Evolutionary conservation across 1,284 basidiomycete genomes (phyloP).

Genomic region (Peniophora sp.): DNA sequence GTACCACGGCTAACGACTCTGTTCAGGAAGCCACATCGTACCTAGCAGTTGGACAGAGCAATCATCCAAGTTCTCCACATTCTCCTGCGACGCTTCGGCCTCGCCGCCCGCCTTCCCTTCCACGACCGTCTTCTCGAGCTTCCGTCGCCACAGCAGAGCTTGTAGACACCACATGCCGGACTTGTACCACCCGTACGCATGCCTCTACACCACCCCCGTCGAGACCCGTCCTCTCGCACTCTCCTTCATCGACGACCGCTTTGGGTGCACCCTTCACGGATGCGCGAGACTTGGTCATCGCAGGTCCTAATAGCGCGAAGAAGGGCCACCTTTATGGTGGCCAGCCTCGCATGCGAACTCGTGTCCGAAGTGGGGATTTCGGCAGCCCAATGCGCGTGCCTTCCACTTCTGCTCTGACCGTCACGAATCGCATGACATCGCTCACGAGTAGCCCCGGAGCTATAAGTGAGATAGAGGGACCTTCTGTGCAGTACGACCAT

Average conservation of each 20-base stretch:
- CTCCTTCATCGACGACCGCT: neutral
- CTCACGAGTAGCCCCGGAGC: neutral
- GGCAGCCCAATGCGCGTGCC: slow-evolving; percentile 5
- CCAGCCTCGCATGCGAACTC: neutral
- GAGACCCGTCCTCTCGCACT: neutral
- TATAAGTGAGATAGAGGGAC: slow-evolving; percentile 8
- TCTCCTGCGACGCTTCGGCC: neutral
- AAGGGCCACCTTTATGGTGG: neutral
- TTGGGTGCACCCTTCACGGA: neutral
- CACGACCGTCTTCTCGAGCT: neutral
- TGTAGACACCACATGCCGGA: neutral
- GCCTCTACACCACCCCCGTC: neutral
- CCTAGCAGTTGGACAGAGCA: neutral
- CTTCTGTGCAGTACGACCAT: slow-evolving; percentile 8
- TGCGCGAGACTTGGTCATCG: neutral
- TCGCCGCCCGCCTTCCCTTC: neutral
- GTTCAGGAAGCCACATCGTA: neutral
- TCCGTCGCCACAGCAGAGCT: neutral
- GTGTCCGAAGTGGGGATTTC: neutral
- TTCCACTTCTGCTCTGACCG: neutral
- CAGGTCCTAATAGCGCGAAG: neutral
- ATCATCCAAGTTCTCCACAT: neutral
- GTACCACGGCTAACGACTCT: slow-evolving; percentile 2
- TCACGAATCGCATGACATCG: neutral
- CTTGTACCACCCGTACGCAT: neutral